Evolutionary conservation across 768 basidiomycete genomes (phyloP), one percentile per base, ranked within the genome.

Genomic region (Hirschioporus abietinus): DNA sequence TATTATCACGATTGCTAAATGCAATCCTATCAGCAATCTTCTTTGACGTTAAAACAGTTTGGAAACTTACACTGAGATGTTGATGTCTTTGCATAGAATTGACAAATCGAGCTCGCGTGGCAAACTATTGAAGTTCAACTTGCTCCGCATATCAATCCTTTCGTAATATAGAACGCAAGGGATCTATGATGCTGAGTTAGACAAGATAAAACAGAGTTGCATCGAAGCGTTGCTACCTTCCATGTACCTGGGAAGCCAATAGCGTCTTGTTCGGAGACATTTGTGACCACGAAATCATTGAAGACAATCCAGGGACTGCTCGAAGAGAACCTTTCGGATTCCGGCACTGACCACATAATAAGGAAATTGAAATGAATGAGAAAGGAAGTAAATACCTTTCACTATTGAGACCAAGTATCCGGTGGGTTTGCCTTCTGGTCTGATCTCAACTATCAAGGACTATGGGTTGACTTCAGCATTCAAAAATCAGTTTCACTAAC

Each of bases 141-240:
- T 75, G 26, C 81, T 78, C 15, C 76, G 76, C 15, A 83, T 73
- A 72, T 96, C 92, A 20, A 82, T 77, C 24, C 95, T 86, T 75
- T 97, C 94, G 35, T 93, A 81, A 74, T 96, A 92, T n/a, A 98
- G 71, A n/a, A 98, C 85, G 0, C 95, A 87, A 1, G 96, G 96
- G 8, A 92, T 84, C 93, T 91, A 57, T 17, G 63, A 52, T 72
- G 67, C 26, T 63, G 20, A 61, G 60, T 10, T 7, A 9, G 63
- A 58, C 7, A 10, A 36, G 27, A 60, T 9, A 34, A 15, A 9
- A n/a, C 25, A 8, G 30, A 10, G 0, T 25, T 25, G 1, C 34
- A 35, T 57, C 25, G 60, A n/a, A 70, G 30, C 30, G 8, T 30
- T 30, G 83, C 34, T 30, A 91, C 96, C 86, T 99, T 99, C 96